Base-by-base conservation (phyloP, 2,329 filamentous ascomycete genomes). In the Sporothrix protearum region DNA sequence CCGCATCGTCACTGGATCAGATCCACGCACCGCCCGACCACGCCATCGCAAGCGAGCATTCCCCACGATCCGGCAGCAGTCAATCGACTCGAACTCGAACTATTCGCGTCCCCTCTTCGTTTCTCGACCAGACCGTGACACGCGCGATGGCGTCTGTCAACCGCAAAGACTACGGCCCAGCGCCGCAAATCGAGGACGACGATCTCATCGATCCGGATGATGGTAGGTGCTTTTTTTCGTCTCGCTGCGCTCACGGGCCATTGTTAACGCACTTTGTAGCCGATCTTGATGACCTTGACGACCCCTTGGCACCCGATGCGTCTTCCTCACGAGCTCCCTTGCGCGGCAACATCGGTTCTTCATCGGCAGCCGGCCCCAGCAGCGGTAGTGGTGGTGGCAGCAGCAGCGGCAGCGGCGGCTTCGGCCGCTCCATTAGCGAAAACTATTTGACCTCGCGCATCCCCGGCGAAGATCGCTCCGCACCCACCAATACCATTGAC, bases 401-500 rank as follows among this genome's bases (percentile, higher is more conserved):
- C n/a, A n/a, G n/a, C n/a, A n/a, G n/a, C n/a, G n/a, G n/a, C n/a
- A n/a, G 49, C 22, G 16, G 53, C 61, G 63, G 87, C 33, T 82
- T 88, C 51, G 82, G 83, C 25, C 82, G 82, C 19, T 82, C 86
- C 68, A 85, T 92, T 72, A 90, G 94, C 77, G 89, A 95, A 79
- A 89, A 86, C 78, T 97, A 95, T 81, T 87, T 97, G 76, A 97
- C 94, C 33, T 96, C 93, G 28, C 89, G 90, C 72, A 96, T 99
- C 78, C 91, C 91, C 2, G 96, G 96, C 76, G 95, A 98, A 81
- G 96, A 99, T 83, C 92, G 96, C 70, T 88, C 91, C 74, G 94
- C 96, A 19, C 88, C 94, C 8, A 89, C 91, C 75, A 97, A 96
- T 82, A 99, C 96, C 61, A 96, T 99, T 80, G 96, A 99, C 81